Evolutionary conservation across 164 flowering plant genomes (phyloP).

Genomic region (Liriodendron chinense): DNA sequence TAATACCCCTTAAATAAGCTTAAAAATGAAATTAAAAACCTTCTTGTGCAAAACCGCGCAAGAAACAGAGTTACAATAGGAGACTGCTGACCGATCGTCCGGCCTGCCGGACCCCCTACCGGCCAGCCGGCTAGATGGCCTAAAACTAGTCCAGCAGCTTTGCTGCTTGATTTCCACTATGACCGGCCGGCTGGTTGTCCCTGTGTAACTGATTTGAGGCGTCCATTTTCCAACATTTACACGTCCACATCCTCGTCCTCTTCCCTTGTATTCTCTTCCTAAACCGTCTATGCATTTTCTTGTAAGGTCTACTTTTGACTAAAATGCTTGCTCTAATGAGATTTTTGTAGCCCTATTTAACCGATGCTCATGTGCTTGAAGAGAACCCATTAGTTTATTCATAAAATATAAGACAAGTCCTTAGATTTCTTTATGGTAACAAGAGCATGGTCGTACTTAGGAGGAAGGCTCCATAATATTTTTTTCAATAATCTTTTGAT

Average conservation of each 20-base stretch:
- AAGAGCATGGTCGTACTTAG: slow-evolving; percentile 14
- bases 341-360: background rate
- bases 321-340: slow-evolving; percentile 4
- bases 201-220: too few relatives aligned
- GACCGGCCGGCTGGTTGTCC: too few relatives aligned
- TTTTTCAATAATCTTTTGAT: slow-evolving; percentile 15
- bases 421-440: slow-evolving; percentile 5
- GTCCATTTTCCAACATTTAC: too few relatives aligned
- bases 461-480: slow-evolving; percentile 4
- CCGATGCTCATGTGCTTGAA: slow-evolving; percentile 6
- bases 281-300: background rate
- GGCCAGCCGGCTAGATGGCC: too few relatives aligned
- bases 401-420: background rate
- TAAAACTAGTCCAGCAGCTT: too few relatives aligned
- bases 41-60: too few relatives aligned
- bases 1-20: too few relatives aligned
- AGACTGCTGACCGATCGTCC: too few relatives aligned
- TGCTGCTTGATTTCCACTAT: too few relatives aligned
- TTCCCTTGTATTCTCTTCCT: background rate
- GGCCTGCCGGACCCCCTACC: too few relatives aligned
- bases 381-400: slow-evolving; percentile 11
- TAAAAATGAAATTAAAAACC: too few relatives aligned
- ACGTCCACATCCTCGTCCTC: background rate
- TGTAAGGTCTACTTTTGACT: background rate
- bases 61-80: too few relatives aligned